A percentile compares a stretch with the other conserved stretches of the same genome.
phyloP scores from a whole-genome alignment of 306 rosid genomes.

The Gastrolobium bilobum region DNA sequence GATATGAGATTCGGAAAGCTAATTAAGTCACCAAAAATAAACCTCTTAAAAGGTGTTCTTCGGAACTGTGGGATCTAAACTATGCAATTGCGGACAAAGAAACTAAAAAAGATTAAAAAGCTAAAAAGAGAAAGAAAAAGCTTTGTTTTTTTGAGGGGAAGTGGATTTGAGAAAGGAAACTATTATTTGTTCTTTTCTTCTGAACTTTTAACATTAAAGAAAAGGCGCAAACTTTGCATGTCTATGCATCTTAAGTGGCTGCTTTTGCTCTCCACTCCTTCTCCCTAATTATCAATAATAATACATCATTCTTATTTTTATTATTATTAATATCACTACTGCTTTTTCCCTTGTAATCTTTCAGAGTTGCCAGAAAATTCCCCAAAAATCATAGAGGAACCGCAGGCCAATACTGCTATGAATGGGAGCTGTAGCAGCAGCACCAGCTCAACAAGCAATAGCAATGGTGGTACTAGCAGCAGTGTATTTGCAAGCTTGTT shows the following conservation, averaged over 20 bases:
- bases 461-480: constrained; percentile 59
- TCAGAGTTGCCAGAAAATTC: constrained; percentile 57
- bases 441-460: constrained; percentile 65
- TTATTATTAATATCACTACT: not conserved
- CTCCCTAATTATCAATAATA: not conserved
- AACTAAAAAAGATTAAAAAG: constrained; percentile 57
- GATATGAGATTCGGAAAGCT: constrained; percentile 50
- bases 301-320: not conserved
- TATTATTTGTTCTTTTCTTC: constrained; percentile 56
- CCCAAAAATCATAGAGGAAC: constrained; percentile 58
- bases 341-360: constrained; percentile 16
- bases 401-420: constrained; percentile 38
- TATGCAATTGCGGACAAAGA: constrained; percentile 51
- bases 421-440: constrained; percentile 66
- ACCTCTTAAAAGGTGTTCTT: constrained; percentile 33
- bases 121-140: constrained; percentile 49
- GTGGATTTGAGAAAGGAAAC: constrained; percentile 57
- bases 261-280: constrained; percentile 25
- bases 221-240: constrained; percentile 43
- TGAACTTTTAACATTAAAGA: constrained; percentile 50
- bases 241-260: constrained; percentile 34
- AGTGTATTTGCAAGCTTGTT: constrained; percentile 77
- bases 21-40: constrained; percentile 41
- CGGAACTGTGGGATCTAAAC: constrained; percentile 43
- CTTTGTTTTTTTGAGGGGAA: constrained; percentile 43